Percentiles rank a stretch among this genome's conserved stretches.
phyloP scores from a whole-genome alignment of 106 monocot species.

The Gastrodia elata region DNA sequence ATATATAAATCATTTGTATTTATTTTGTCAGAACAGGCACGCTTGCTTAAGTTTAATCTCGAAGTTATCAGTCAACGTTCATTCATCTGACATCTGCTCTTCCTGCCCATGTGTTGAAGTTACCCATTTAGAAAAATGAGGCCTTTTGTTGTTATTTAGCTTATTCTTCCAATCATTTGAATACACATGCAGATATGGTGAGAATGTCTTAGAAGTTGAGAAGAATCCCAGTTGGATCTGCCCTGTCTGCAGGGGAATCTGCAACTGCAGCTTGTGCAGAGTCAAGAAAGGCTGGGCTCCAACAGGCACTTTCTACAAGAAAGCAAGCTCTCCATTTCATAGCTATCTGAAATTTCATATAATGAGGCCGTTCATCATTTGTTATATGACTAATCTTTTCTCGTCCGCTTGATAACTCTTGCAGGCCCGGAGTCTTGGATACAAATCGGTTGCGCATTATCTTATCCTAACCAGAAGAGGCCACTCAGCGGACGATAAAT shows the following conservation, averaged over 20 bases:
- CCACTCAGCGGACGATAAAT: conserved; percentile 2
- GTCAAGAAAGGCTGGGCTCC: conserved; percentile 74
- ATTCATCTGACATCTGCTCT: not conserved
- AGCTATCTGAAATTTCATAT: not conserved
- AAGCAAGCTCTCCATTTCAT: conserved; percentile 18
- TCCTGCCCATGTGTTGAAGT: not conserved
- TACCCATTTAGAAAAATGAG: not conserved
- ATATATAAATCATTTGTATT: not conserved
- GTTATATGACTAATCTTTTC: not conserved
- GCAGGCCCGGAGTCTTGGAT: conserved; percentile 20
- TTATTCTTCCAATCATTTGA: conserved; percentile 3
- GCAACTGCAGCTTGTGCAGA: conserved; percentile 82
- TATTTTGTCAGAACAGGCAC: not conserved
- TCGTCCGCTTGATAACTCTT: not conserved
- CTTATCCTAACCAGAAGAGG: conserved; percentile 19
- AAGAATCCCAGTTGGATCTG: conserved; percentile 69
- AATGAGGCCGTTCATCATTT: not conserved
- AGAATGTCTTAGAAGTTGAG: conserved; percentile 76
- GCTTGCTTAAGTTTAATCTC: not conserved
- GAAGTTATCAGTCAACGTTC: too few relatives aligned
- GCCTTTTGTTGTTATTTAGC: not conserved
- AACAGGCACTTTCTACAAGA: conserved; percentile 57
- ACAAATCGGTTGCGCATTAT: conserved; percentile 39
- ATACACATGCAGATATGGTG: conserved; percentile 55
- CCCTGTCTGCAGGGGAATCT: conserved; percentile 79